Percentiles rank a stretch among this genome's conserved stretches.
phyloP scores from a whole-genome alignment of 208 protist genomes.

The Trypanosoma cruzi region DNA sequence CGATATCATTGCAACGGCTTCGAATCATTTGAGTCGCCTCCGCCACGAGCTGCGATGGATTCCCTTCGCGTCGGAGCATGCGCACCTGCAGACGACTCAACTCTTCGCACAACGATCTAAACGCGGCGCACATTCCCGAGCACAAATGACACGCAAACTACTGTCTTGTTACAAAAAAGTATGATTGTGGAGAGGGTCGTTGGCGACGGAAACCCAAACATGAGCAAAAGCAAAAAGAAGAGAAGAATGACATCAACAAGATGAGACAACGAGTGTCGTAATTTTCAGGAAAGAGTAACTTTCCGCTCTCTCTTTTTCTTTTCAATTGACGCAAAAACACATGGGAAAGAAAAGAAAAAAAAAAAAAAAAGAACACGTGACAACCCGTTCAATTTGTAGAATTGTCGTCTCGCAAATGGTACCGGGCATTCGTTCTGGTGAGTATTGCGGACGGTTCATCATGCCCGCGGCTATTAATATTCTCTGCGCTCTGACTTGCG shows the following conservation, averaged over 20 bases:
- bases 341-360: conserved; percentile 1
- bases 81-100: conserved; percentile 74
- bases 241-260: not conserved
- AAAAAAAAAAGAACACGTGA: not conserved
- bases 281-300: not conserved
- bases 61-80: conserved; percentile 67
- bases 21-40: conserved; percentile 61
- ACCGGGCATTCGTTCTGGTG: not conserved
- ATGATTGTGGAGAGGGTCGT: not conserved
- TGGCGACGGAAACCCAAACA: not conserved
- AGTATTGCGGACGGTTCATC: not conserved
- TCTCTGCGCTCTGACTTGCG: not conserved
- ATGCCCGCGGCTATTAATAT: not conserved
- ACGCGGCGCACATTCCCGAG: conserved; percentile 7
- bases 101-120: conserved; percentile 61
- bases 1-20: conserved; percentile 28
- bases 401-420: not conserved
- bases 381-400: not conserved
- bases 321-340: not conserved
- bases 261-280: not conserved
- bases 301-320: not conserved
- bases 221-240: not conserved
- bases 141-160: not conserved
- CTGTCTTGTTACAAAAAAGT: not conserved
- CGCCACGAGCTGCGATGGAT: conserved; percentile 28